These are phyloP conservation scores for Phytophthora macrochlamydospora DNA, from an alignment of 352 stramenopile genomes.

Conservation along the genomic window DNA sequence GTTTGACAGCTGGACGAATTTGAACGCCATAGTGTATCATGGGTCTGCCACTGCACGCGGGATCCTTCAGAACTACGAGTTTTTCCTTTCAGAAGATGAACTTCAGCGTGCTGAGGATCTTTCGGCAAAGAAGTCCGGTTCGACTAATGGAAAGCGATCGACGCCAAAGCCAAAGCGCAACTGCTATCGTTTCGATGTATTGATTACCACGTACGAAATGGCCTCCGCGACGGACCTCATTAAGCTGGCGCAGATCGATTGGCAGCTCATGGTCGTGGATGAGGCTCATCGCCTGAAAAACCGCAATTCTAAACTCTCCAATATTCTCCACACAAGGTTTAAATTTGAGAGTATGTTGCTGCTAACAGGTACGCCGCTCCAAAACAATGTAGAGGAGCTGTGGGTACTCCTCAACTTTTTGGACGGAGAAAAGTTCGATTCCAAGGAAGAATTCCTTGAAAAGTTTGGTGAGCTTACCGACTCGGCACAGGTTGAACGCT, in stretches of 20 bases:
- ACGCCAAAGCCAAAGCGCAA: constrained; percentile 45
- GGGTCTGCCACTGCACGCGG: constrained; percentile 90
- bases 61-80: constrained; percentile 95
- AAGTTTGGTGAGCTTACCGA: constrained; percentile 95
- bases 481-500: constrained; percentile 84
- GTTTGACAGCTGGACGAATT: constrained; percentile 95
- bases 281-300: constrained; percentile 99
- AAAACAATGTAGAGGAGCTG: constrained; percentile 93
- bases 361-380: constrained; percentile 90
- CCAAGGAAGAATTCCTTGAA: constrained; percentile 93
- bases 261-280: constrained; percentile 98
- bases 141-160: constrained; percentile 24
- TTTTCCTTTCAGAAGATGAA: constrained; percentile 79
- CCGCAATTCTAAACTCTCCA: constrained; percentile 95
- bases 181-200: constrained; percentile 97
- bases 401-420: constrained; percentile 99
- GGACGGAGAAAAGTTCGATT: constrained; percentile 93
- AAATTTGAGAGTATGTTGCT: constrained; percentile 87
- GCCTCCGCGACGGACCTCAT: constrained; percentile 93
- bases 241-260: constrained; percentile 93
- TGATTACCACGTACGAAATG: constrained; percentile 99
- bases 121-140: constrained; percentile 17
- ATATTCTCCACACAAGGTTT: constrained; percentile 80
- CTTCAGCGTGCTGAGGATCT: constrained; percentile 44
- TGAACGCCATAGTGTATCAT: constrained; percentile 99